Conservation (phyloP, 2,329 filamentous ascomycete species). For the Didymosphaeria variabile region DNA sequence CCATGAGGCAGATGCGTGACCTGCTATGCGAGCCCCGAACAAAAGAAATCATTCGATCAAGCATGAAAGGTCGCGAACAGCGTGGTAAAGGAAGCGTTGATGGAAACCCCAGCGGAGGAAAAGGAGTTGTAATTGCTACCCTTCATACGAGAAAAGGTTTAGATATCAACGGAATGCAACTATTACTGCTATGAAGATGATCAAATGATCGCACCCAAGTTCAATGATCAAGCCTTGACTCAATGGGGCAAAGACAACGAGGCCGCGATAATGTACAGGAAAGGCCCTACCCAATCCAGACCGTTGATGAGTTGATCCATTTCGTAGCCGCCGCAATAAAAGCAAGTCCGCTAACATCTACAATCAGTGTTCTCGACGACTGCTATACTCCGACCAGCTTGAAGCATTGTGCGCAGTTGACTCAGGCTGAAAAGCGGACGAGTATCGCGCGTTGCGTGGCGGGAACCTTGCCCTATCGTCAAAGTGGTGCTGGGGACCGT, state of each 20-base stretch:
- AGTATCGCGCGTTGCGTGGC: neutral
- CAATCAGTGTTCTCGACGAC: neutral
- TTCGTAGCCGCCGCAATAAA: neutral
- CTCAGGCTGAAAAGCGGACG: neutral
- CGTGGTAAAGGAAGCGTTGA: neutral
- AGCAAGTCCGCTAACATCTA: neutral
- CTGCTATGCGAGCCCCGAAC: neutral
- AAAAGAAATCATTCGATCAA: neutral
- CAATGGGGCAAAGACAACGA: too few relatives aligned
- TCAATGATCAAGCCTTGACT: too few relatives aligned
- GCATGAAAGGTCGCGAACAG: neutral
- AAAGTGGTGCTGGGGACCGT: neutral
- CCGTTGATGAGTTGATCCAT: neutral
- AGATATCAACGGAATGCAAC: too few relatives aligned
- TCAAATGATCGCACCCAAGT: too few relatives aligned
- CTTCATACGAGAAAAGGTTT: too few relatives aligned
- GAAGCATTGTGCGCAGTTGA: neutral
- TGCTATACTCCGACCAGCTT: neutral
- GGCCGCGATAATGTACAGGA: too few relatives aligned
- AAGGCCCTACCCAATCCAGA: neutral
- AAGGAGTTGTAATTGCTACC: too few relatives aligned
- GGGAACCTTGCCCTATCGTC: neutral
- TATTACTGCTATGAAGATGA: too few relatives aligned
- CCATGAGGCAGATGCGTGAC: neutral
- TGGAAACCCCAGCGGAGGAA: too few relatives aligned